Evolutionary conservation across 371 early-diverging fungal genomes (phyloP).

Genomic region (Astathelohania contejeani): DNA sequence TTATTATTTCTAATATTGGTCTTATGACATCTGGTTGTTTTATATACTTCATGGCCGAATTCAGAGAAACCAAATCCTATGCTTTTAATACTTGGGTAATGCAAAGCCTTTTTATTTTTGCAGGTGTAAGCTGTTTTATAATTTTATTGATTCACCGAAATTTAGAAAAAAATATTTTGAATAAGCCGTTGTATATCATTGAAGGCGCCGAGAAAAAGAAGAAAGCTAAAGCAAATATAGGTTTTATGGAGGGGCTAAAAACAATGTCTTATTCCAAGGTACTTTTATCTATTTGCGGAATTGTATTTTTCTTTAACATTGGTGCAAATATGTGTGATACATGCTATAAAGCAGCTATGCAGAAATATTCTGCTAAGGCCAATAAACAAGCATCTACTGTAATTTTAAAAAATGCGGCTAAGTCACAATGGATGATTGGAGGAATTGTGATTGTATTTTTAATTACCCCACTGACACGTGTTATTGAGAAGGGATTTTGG

Average conservation of each 20-base stretch:
- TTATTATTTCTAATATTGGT: conserved; percentile 47
- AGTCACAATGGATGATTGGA: conserved; percentile 42
- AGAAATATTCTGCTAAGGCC: conserved; percentile 17
- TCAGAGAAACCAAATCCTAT: conserved; percentile 18
- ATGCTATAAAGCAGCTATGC: conserved; percentile 38
- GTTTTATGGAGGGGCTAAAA: conserved; percentile 43
- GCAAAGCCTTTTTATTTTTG: conserved; percentile 22
- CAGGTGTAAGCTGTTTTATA: conserved; percentile 26
- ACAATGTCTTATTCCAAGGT: conserved; percentile 43
- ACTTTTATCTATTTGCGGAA: conserved; percentile 42
- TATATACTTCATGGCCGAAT: conserved; percentile 20
- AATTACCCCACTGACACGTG: conserved; percentile 40
- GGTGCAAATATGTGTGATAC: conserved; percentile 47
- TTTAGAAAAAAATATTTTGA: conserved; percentile 38
- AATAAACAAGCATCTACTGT: conserved; percentile 21
- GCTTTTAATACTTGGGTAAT: conserved; percentile 22
- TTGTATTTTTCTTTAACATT: conserved; percentile 49
- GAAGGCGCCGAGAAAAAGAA: conserved; percentile 11
- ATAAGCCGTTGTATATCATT: conserved; percentile 31
- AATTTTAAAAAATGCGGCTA: conserved; percentile 29
- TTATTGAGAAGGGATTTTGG: conserved; percentile 45
- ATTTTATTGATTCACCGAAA: conserved; percentile 26
- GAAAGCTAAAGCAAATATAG: conserved; percentile 42
- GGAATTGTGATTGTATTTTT: conserved; percentile 42
- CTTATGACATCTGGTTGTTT: conserved; percentile 38